Base-by-base conservation (phyloP, 306 rosid species). In the Erythrophleum fordii region DNA sequence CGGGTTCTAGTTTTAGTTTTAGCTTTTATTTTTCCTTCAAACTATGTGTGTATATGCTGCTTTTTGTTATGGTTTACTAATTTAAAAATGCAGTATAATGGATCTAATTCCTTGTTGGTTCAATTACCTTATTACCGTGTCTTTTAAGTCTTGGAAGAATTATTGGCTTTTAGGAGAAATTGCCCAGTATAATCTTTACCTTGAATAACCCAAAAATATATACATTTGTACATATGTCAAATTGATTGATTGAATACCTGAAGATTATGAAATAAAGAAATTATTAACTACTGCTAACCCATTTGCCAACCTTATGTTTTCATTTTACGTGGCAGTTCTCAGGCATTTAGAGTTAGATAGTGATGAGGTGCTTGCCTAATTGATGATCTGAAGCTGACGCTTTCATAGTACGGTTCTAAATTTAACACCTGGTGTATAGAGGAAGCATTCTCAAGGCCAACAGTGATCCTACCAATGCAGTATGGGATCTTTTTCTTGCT, bases 391-490 rank as follows among this genome's bases (percentile, higher is more conserved):
- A 77, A 82, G 85, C 77, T 17, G 59, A 82, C 77, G 85, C 77
- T 55, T 78, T 60, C 70, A 56, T 65, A 56, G 73, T 23, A 42
- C 34, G 83, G 65, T n/a, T 44, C 69, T 42, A 26, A 23, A 69
- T 69, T 69, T 42, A 55, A 53, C 70, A 42, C 37, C 73, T 77
- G 66, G 62, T 69, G 67, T 58, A 44, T 56, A 29, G 77, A 28
- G 62, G 77, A 59, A 69, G 58, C 82, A 26, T 56, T 53, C n/a
- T 78, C 48, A 56, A 56, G 77, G 82, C 62, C 79, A 60, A 70
- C 53, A 60, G 37, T 68, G 85, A 82, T 44, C 61, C 80, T 77
- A 45, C 48, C 42, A 73, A 75, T 78, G 83, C 86, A 66, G 83
- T 73, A 37, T 69, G 72, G 73, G 73, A 78, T 83, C 60, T 78